phyloP scores from a whole-genome alignment of 805 yeast species.

The Komagataella kurtzmanii region DNA sequence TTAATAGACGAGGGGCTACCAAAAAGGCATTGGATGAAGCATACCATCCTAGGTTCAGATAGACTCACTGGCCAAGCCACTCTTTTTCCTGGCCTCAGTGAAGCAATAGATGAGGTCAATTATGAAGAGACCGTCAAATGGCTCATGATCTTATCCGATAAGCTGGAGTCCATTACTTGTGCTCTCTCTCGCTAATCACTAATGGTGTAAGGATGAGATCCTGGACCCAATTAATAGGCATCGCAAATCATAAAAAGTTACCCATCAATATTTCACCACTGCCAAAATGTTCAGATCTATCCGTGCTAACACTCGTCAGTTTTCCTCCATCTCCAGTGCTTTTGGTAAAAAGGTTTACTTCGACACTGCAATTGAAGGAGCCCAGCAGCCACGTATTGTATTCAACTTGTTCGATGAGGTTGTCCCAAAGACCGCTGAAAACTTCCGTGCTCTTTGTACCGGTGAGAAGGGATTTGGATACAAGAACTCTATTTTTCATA shows the following conservation, averaged over 20 bases:
- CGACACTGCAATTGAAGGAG: conserved; percentile 43
- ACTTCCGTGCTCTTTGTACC: conserved; percentile 71
- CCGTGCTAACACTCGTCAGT: conserved; percentile 27
- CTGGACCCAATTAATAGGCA: conserved; percentile 5
- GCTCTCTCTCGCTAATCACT: neutral
- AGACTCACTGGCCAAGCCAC: conserved; percentile 33
- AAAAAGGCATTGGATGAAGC: conserved; percentile 51
- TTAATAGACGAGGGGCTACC: conserved; percentile 29
- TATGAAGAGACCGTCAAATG: conserved; percentile 27
- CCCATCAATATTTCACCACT: neutral
- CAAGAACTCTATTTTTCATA: conserved; percentile 83
- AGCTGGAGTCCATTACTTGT: conserved; percentile 10
- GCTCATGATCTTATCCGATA: conserved; percentile 27
- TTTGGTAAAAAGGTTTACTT: conserved; percentile 42
- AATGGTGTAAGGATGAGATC: neutral
- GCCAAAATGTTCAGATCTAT: conserved; percentile 10
- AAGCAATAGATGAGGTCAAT: conserved; percentile 35
- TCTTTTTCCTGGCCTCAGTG: conserved; percentile 46
- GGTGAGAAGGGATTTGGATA: conserved; percentile 94
- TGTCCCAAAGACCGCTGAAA: conserved; percentile 75
- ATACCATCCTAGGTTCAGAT: conserved; percentile 63
- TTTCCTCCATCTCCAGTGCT: conserved; percentile 31
- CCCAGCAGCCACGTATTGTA: conserved; percentile 37
- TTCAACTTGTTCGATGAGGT: conserved; percentile 84
- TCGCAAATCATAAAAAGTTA: neutral